Evolutionary conservation across 148 eudicot species (phyloP), one percentile per base, ranked within the genome.

Genomic region (Nepenthes gracilis): DNA sequence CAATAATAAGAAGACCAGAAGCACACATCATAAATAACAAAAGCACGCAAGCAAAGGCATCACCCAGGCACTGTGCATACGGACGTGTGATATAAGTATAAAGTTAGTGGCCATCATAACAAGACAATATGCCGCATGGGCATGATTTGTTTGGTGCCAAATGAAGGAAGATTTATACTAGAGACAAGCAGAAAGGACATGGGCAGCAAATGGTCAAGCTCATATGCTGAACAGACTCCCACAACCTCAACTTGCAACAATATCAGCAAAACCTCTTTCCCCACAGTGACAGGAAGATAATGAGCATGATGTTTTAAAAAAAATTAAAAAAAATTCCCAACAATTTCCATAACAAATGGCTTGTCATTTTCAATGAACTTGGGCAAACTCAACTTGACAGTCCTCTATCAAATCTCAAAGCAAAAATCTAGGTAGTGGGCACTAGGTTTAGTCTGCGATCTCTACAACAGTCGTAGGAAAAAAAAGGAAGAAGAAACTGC

Each of bases 171-270:
- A 79, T 72, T 75, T 70, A 64, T 60, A 55, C 65, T 35, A 53
- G 54, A 37, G 72, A 74, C 58, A 63, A 62, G 62, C 23, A 62
- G 67, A 65, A 71, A 69, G 69, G 54, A 62, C 57, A 66, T 35
- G 23, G 47, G 53, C 56, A 64, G 53, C 70, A 66, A 15, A 62
- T 63, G 74, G 69, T 57, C 70, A 68, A 64, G 57, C 59, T 67
- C 51, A 57, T 67, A 60, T 63, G 57, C 50, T 70, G 61, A 63
- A 66, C 59, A 34, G 70, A 56, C 71, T 54, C 47, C 68, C 72
- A 65, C 67, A 67, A 68, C 61, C 74, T 62, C 81, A 81, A 87
- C 77, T 84, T 80, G 90, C 75, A 55, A 32, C 36, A 35, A 55
- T 33, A 38, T 13, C 47, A 35, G 12, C 49, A 54, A 64, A 76